phyloP scores from a whole-genome alignment of 1,284 basidiomycete genomes.

The Acaromyces ingoldii region DNA sequence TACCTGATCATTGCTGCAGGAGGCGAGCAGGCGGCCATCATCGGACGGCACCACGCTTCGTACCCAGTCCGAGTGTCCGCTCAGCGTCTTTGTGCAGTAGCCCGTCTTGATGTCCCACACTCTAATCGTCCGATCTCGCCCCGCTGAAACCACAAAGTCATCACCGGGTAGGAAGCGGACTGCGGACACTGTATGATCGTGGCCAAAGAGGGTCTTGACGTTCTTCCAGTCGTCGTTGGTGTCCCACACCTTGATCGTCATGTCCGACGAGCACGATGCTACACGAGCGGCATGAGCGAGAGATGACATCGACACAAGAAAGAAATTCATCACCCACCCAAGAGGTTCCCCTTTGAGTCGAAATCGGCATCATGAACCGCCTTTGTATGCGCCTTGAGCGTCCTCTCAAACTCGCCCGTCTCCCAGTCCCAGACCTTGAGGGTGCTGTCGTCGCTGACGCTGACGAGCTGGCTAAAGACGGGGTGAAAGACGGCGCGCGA shows the following conservation, averaged over 20 bases:
- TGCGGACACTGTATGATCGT: constrained; percentile 82
- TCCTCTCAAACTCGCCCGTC: constrained; percentile 83
- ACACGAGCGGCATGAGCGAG: too few species aligned
- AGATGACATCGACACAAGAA: neutral
- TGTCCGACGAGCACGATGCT: constrained; percentile 84
- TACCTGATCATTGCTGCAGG: constrained; percentile 67
- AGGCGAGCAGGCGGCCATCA: constrained; percentile 70
- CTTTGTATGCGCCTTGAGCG: constrained; percentile 86
- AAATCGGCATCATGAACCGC: constrained; percentile 81
- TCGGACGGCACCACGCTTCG: constrained; percentile 65
- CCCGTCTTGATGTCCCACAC: constrained; percentile 66
- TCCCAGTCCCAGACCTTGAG: constrained; percentile 96
- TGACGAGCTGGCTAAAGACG: constrained; percentile 72
- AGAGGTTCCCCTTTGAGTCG: constrained; percentile 71
- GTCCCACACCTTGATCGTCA: constrained; percentile 89
- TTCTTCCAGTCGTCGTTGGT: constrained; percentile 82
- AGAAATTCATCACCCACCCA: constrained; percentile 60
- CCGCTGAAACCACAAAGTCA: constrained; percentile 74
- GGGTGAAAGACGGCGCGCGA: constrained; percentile 82
- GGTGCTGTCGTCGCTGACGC: constrained; percentile 78
- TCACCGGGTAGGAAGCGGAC: constrained; percentile 79
- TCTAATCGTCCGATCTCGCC: constrained; percentile 77
- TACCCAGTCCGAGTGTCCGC: constrained; percentile 65
- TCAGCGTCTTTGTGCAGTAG: constrained; percentile 34
- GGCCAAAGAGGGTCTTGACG: constrained; percentile 76